phyloP scores from a whole-genome alignment of 129 eudicot species.

The Pittosporum tobira region DNA sequence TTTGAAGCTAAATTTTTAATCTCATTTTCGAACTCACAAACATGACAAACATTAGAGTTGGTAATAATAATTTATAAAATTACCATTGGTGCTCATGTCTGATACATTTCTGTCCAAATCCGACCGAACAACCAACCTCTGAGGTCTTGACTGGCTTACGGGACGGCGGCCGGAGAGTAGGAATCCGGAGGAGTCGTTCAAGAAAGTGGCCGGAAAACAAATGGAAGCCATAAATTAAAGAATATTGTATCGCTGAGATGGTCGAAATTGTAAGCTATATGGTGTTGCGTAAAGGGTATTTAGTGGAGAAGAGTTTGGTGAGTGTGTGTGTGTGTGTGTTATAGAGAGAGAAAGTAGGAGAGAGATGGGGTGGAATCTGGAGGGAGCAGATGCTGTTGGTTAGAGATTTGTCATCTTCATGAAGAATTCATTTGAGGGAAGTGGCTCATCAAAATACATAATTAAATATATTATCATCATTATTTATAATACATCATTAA shows the following conservation, averaged over 20 bases:
- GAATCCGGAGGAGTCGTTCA: conserved; percentile 18
- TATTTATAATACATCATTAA: too few relatives aligned
- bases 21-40: too few relatives aligned
- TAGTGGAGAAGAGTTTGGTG: conserved; percentile 2
- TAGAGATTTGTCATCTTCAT: conserved; percentile 38
- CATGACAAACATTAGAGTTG: too few relatives aligned
- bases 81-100: conserved; percentile 77
- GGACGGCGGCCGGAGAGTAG: conserved; percentile 21
- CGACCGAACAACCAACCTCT: conserved; percentile 34
- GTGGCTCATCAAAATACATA: too few relatives aligned
- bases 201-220: conserved; percentile 33
- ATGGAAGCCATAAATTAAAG: conserved; percentile 40
- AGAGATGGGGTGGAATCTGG: conserved; percentile 21
- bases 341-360: not conserved
- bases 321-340: not conserved
- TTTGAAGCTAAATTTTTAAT: too few relatives aligned
- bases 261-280: too few relatives aligned
- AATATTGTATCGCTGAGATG: not conserved
- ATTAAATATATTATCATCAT: too few relatives aligned
- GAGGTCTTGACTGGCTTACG: conserved; percentile 26
- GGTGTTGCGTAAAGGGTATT: too few relatives aligned
- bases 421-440: too few relatives aligned
- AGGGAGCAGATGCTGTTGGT: conserved; percentile 34
- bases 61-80: not conserved
- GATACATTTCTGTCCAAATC: conserved; percentile 82